Base-by-base conservation (phyloP, 2,329 filamentous ascomycete genomes). In the Pyrenophora graminea region DNA sequence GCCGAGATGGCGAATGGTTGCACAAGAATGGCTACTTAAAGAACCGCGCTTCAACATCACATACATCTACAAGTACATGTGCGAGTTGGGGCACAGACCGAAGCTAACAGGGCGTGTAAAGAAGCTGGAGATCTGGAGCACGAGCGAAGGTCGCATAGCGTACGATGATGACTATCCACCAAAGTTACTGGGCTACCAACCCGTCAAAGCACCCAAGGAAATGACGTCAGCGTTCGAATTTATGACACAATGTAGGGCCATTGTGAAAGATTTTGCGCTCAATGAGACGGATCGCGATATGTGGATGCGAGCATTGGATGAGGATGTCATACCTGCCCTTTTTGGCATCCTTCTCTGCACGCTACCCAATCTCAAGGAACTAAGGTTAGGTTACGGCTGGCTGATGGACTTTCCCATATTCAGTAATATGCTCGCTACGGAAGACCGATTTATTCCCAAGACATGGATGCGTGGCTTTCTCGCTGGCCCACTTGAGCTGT, bases 381-480 rank as follows among this genome's bases (percentile, higher is more conserved):
- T 63, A 2, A 44, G 43, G 3, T 30, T 58, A 13, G 47, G 56
- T 4, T 44, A 52, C 1, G 30, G 51, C 4, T 60, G 59, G 56
- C 38, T 63, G 5, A 53, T 62, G 48, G 56, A 63, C 32, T 53
- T 62, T 4, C 56, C 56, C 6, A n/a, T 61, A 5, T 55, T 63
- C 43, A 32, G 18, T 2, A 17, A 2, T 4, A 21, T 51, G 6
- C 32, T 49, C 9, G 8, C 23, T 25, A 25, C 6, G 2, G 4
- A 25, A 9, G 23, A 6, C 23, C 6, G 6, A 7, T 8, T 8
- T 9, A 25, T 45, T 51, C 12, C 9, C 40, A n/a, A 3, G 13
- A 8, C 2, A 3, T 57, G 53, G 51, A 36, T 44, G 6, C 27
- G 51, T n/a, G 13, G 13, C 7, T 57, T 48, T 12, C 38, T 25